These are phyloP conservation scores for Hirsutella minnesotensis DNA, from an alignment of 2,329 filamentous ascomycete genomes.

Conservation along the genomic window DNA sequence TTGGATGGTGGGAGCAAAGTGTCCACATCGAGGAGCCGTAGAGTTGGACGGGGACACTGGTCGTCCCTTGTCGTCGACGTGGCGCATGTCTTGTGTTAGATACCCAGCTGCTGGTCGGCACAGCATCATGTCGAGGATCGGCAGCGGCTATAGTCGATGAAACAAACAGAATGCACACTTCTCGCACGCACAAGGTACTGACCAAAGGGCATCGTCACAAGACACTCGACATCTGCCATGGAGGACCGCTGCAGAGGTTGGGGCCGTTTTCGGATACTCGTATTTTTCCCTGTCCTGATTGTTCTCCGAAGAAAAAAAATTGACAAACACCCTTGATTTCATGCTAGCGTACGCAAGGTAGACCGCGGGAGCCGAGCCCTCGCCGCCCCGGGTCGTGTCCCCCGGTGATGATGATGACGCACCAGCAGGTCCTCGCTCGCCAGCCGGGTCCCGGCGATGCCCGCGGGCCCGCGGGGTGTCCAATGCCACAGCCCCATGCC, in stretches of 20 bases:
- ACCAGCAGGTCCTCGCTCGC: constrained; percentile 11
- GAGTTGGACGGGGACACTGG: too few species aligned
- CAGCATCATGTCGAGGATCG: neutral
- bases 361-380: constrained; percentile 18
- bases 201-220: too few species aligned
- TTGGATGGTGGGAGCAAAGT: too few species aligned
- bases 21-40: too few species aligned
- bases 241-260: too few species aligned
- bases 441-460: constrained; percentile 12
- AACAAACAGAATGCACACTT: neutral
- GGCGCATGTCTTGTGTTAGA: neutral
- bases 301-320: neutral
- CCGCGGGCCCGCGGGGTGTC: constrained; percentile 15
- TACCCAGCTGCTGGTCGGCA: constrained; percentile 3
- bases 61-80: too few species aligned
- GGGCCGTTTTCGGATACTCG: too few species aligned
- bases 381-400: constrained; percentile 6
- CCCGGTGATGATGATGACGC: constrained; percentile 10
- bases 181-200: too few species aligned
- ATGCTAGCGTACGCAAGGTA: constrained; percentile 27
- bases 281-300: neutral
- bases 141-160: neutral
- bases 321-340: constrained; percentile 27
- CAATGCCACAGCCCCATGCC: constrained; percentile 16
- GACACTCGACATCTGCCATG: too few species aligned